Evolutionary conservation across 2,329 filamentous ascomycete species (phyloP), one percentile per base, ranked within the genome.

Genomic region (Parastagonospora nodorum): DNA sequence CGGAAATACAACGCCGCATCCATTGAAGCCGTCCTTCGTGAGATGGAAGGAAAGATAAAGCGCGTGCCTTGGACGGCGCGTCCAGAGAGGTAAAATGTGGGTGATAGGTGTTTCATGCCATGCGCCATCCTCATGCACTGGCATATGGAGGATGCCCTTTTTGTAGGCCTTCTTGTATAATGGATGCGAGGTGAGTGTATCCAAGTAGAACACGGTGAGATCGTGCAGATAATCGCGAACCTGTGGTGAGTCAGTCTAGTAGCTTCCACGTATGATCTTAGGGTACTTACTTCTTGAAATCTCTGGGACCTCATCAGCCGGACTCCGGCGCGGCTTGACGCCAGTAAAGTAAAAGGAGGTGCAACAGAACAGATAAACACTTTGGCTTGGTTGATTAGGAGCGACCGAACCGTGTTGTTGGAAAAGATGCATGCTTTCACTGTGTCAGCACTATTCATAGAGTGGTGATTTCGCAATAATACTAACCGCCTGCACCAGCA

Each of bases 341-440:
- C 74, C 0, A 76, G 61, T 8, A 67, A 61, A 1, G 68, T 68
- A 27, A 74, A 74, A 0, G 71, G 61, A 15, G 74, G 71, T 1
- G 74, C 56, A 4, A 64, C 69, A 2, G 63, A 65, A 42, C 63
- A 77, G 3, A 71, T 70, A 5, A 71, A 35, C 0, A 65, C 57
- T 0, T 66, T 55, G 8, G 51, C 51, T n/a, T 51, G 32, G 19
- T 42, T 42, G 5, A 32, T 24, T 7, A 51, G 7, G 2, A 29
- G 42, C 4, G 38, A 9, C 11, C 30, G 31, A 10, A 32, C 51
- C 3, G 38, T 14, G 28, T 48, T 45, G 12, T 48, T 28, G 29
- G 51, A 39, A 8, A 55, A 42, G 15, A 48, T 48, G 8, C 27
- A 47, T 50, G 39, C 10, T n/a, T 8, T 11, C 8, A 16, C 16